Base-by-base conservation (phyloP, 306 rosid genomes). In the Lathyrus tuberosus region DNA sequence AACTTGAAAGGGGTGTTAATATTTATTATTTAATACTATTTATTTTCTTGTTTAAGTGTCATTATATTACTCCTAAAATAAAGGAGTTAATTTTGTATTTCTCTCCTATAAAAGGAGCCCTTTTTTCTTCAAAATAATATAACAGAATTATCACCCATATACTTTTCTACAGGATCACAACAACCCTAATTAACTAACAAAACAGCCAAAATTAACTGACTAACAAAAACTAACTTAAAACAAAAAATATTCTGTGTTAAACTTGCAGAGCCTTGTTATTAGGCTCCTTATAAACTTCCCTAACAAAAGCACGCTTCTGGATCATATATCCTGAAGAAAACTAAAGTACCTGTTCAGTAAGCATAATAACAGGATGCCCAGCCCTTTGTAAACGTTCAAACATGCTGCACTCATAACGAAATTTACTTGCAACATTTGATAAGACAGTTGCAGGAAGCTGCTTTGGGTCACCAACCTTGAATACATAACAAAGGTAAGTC, bases 391-490 rank as follows among this genome's bases (percentile, higher is more conserved):
- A 65, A 65, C 96, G 98, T 81, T 94, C 98, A 80, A 94, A 94
- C 98, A 94, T 94, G 85, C 97, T 94, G 81, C 98, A 94, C 75
- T 84, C 83, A 59, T 80, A 94, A 10, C 73, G 86, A 81, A 85
- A 94, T 83, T 88, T 94, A 77, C 96, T 88, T 4, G 97, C 97
- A 49, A 88, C 81, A 76, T 85, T 94, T 65, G 98, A 94, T 54
- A 94, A 88, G 46, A 94, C 95, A 20, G 98, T 90, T 71, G 97
- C 98, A 61, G 98, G 98, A 79, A 94, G 98, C 86, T 94, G 98
- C 89, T 94, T 94, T 42, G 98, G 98, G 74, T 94, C 98, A 37
- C 97, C 98, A 67, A 94, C 98, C 98, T 94, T 79, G 63, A n/a
- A 74, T 51, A 80, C 66, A 83, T 79, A 53, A 63, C 56, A 35